Evolutionary conservation across 805 yeast species (phyloP).

Genomic region (Komagataella ulmi): DNA sequence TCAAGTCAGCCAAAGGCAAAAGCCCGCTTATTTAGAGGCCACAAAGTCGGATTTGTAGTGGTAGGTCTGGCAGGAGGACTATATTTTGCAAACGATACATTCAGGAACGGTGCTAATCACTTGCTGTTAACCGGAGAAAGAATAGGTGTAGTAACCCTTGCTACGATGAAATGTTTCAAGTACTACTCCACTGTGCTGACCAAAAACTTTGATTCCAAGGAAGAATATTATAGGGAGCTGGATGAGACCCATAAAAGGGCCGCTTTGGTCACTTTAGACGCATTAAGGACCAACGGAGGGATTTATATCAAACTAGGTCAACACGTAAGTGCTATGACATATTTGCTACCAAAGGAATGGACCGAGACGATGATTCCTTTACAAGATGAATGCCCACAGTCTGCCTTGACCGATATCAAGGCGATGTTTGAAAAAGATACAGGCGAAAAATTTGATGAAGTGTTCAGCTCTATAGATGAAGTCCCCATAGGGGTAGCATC

Average conservation of each 20-base stretch:
- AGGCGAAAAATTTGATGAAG: conserved; percentile 43
- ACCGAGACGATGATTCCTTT: conserved; percentile 87
- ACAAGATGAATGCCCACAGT: conserved; percentile 81
- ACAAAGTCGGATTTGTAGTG: background rate
- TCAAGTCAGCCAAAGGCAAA: background rate
- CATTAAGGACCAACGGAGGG: conserved; percentile 82
- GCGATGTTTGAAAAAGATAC: conserved; percentile 58
- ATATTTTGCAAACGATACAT: background rate
- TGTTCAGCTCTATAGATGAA: conserved; percentile 53
- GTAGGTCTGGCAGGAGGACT: background rate
- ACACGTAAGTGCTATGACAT: conserved; percentile 85
- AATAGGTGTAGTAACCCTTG: conserved; percentile 49
- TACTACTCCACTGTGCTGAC: conserved; percentile 49
- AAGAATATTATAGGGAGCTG: conserved; percentile 38
- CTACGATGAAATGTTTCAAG: conserved; percentile 61
- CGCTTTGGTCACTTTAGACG: conserved; percentile 65
- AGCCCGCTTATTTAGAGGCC: background rate
- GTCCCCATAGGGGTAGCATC: conserved; percentile 92
- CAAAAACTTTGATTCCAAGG: conserved; percentile 26
- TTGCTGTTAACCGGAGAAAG: conserved; percentile 27
- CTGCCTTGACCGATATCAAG: conserved; percentile 56
- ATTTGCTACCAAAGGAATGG: conserved; percentile 88
- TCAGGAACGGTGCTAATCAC: conserved; percentile 7
- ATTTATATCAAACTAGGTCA: conserved; percentile 91
- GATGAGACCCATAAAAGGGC: conserved; percentile 59